A percentile compares a stretch with the other conserved stretches of the same genome.
Evolutionary conservation across 805 yeast genomes (phyloP).

Genomic region (Saccharomycopsis sp.): DNA sequence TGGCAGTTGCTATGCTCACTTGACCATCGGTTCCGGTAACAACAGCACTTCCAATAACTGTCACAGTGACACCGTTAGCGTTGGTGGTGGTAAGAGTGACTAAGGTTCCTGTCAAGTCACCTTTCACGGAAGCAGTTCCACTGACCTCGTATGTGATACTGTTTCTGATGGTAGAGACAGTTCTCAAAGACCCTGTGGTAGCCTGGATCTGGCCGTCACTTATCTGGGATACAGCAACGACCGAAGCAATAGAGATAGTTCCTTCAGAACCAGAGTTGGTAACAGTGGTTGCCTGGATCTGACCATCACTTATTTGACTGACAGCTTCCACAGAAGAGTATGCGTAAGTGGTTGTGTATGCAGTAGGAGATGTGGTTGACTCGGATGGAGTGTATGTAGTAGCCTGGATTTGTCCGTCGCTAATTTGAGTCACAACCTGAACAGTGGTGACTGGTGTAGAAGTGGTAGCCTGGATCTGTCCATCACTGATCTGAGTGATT

Average conservation of each 20-base stretch:
- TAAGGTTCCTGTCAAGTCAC: slow-evolving; percentile 17
- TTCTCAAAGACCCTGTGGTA: slow-evolving; percentile 13
- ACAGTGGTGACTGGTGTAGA: slow-evolving; percentile 17
- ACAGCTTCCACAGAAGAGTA: slow-evolving; percentile 24
- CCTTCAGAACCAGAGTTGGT: slow-evolving; percentile 16
- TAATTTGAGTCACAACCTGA: slow-evolving; percentile 44
- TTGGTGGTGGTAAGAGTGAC: slow-evolving; percentile 17
- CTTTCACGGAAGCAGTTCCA: slow-evolving; percentile 4
- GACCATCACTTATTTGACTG: slow-evolving; percentile 29
- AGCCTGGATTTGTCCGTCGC: slow-evolving; percentile 45
- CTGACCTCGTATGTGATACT: slow-evolving; percentile 1
- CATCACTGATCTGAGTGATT: slow-evolving; percentile 23
- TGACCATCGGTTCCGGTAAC: slow-evolving; percentile 10
- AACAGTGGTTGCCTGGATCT: slow-evolving; percentile 23
- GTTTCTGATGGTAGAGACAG: slow-evolving; percentile 13
- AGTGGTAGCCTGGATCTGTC: slow-evolving; percentile 29
- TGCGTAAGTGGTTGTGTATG: slow-evolving; percentile 22
- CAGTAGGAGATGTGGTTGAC: slow-evolving; percentile 27
- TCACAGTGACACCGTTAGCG: slow-evolving; percentile 22
- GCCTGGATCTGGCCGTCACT: slow-evolving; percentile 46
- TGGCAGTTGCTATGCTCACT: slow-evolving; percentile 6
- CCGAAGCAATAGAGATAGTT: slow-evolving; percentile 24
- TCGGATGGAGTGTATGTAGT: slow-evolving; percentile 18
- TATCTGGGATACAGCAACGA: slow-evolving; percentile 34
- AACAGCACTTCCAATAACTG: slow-evolving; percentile 18